Base-by-base conservation (phyloP, 148 eudicot genomes). In the Arbutus unedo region DNA sequence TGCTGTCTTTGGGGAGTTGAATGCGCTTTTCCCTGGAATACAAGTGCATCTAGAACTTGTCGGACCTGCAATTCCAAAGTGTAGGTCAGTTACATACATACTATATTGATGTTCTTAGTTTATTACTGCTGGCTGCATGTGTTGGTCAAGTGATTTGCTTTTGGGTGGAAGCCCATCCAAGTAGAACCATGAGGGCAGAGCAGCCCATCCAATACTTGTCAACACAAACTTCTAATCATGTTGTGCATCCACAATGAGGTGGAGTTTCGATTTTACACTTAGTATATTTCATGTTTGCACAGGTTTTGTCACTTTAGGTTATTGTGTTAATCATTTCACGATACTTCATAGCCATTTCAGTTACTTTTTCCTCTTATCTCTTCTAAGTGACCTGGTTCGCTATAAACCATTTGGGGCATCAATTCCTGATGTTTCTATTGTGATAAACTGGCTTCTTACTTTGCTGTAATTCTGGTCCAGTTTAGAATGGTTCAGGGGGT, bases 41-140 rank as follows among this genome's bases (percentile, higher is more conserved):
- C 57, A 82, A 78, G 82, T 96, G 79, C 93, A 84, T 75, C 81
- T 96, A 73, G 93, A 91, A 60, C 78, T 96, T 74, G 83, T 96
- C 76, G 99, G 99, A 79, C 98, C 98, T 74, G 91, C 90, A 57
- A 83, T 96, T 89, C 97, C 98, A 53, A 81, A 81, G 53, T 64
- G 81, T 54, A 92, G 98, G 99, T 94, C 76, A 82, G 88, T 79
- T 51, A 23, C 71, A 55, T 71, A 43, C 18, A 68, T 9, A 41
- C 81, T 77, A 55, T 60, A 18, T 81, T 14, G 49, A 41, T 51
- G 3, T 44, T 71, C 80, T 55, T 18, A 41, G 16, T 38, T 77
- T 15, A 2, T 81, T 64, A 41, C 13, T 21, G 31, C 51, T 47
- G 64, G n/a, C 45, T 3, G 15, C 25, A 23, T 62, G 44, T 64